These are phyloP conservation scores for Xanthoconium purpureum DNA, from an alignment of 768 basidiomycete genomes.

Conservation along the genomic window DNA sequence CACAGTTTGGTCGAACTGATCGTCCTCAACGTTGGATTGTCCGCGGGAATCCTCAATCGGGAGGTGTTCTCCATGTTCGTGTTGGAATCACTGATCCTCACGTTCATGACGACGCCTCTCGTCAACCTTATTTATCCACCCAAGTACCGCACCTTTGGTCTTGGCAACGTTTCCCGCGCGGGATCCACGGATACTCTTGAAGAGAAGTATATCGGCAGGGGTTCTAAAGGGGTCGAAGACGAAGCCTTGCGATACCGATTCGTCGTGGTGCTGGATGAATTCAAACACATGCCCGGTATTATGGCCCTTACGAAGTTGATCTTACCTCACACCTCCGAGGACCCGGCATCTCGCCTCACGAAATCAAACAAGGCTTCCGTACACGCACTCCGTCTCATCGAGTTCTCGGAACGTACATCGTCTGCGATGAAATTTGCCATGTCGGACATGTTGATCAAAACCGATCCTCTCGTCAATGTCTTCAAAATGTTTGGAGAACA, in stretches of 20 bases:
- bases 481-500: constrained; percentile 78
- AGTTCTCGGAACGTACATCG: constrained; percentile 84
- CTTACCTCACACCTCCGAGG: constrained; percentile 35
- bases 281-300: constrained; percentile 84
- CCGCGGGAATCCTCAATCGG: constrained; percentile 71
- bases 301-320: constrained; percentile 89
- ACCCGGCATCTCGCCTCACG: neutral
- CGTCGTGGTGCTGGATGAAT: constrained; percentile 85
- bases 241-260: constrained; percentile 43
- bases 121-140: constrained; percentile 70
- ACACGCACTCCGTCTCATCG: constrained; percentile 83
- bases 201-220: neutral
- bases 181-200: neutral
- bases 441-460: constrained; percentile 63
- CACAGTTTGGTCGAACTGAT: constrained; percentile 60
- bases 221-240: neutral
- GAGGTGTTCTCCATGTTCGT: constrained; percentile 96
- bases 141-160: constrained; percentile 48
- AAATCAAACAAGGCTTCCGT: constrained; percentile 31
- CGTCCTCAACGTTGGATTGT: constrained; percentile 90
- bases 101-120: constrained; percentile 84
- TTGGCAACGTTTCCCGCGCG: constrained; percentile 10
- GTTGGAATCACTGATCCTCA: constrained; percentile 75
- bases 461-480: constrained; percentile 69
- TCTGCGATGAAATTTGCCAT: constrained; percentile 81